Conservation (phyloP, 192 early-diverging fungal genomes). For the Coemansia sp. region DNA sequence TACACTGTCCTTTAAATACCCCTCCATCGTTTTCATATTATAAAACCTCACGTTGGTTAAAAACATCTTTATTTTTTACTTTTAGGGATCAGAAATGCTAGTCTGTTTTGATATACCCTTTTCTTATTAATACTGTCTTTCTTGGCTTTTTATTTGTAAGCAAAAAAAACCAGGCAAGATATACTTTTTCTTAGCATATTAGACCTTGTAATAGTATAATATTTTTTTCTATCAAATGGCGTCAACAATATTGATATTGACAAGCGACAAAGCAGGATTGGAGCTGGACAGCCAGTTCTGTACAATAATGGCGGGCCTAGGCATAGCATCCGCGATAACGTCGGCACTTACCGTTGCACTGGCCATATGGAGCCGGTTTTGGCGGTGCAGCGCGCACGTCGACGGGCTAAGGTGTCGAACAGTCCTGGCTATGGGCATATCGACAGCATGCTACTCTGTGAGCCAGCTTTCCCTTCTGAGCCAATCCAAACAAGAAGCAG, state of each 20-base stretch:
- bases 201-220: neutral
- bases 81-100: too few species aligned
- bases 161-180: neutral
- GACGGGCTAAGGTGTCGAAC: conserved; percentile 30
- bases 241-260: conserved; percentile 1
- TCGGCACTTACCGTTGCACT: conserved; percentile 14
- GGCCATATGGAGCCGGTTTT: conserved; percentile 14
- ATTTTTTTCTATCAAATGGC: neutral
- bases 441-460: conserved; percentile 15
- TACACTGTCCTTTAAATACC: too few species aligned
- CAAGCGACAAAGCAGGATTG: too few species aligned
- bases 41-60: too few species aligned
- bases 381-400: conserved; percentile 7
- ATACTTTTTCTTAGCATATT: neutral
- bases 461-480: conserved; percentile 21
- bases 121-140: too few species aligned
- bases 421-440: conserved; percentile 13
- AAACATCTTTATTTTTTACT: too few species aligned
- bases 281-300: neutral
- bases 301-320: neutral
- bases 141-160: neutral
- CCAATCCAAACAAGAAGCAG: neutral
- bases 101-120: too few species aligned
- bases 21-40: too few species aligned
- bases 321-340: conserved; percentile 9